phyloP scores from a whole-genome alignment of 2,329 filamentous ascomycete species.

The Fusarium sp. region DNA sequence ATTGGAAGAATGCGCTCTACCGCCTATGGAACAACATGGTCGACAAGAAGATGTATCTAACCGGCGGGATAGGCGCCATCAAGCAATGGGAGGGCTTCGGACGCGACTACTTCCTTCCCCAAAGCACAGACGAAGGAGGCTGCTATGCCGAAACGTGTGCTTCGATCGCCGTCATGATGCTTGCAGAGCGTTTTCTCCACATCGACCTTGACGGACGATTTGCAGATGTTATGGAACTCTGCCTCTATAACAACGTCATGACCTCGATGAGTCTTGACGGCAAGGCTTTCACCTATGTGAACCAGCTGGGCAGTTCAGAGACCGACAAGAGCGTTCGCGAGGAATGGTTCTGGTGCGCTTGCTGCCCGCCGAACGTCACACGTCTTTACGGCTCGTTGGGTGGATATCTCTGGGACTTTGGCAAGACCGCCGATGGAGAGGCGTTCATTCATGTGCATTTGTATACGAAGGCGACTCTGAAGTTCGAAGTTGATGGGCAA shows the following conservation, averaged over 20 bases:
- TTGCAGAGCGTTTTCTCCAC: constrained; percentile 66
- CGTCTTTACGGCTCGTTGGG: constrained; percentile 66
- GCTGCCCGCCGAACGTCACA: constrained; percentile 70
- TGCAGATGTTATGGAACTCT: constrained; percentile 69
- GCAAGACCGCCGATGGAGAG: constrained; percentile 28
- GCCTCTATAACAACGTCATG: constrained; percentile 69
- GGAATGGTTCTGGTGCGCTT: constrained; percentile 61
- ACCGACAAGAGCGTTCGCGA: neutral
- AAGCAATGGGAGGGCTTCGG: constrained; percentile 49
- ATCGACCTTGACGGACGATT: constrained; percentile 64
- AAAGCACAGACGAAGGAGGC: constrained; percentile 22
- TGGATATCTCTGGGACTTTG: constrained; percentile 65
- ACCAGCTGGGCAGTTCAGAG: constrained; percentile 63
- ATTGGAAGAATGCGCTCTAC: constrained; percentile 54
- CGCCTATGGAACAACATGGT: constrained; percentile 71
- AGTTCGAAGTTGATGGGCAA: constrained; percentile 50
- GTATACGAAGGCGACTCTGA: constrained; percentile 62
- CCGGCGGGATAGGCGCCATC: constrained; percentile 66
- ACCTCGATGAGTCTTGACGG: constrained; percentile 67
- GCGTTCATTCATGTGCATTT: constrained; percentile 64
- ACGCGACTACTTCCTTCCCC: constrained; percentile 32
- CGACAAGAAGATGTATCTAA: constrained; percentile 70
- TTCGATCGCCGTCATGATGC: constrained; percentile 64
- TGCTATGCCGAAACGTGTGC: constrained; percentile 29
- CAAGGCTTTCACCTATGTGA: constrained; percentile 69